Base-by-base conservation (phyloP, 169 alveolate genomes). In the Amoebophrya sp. region DNA sequence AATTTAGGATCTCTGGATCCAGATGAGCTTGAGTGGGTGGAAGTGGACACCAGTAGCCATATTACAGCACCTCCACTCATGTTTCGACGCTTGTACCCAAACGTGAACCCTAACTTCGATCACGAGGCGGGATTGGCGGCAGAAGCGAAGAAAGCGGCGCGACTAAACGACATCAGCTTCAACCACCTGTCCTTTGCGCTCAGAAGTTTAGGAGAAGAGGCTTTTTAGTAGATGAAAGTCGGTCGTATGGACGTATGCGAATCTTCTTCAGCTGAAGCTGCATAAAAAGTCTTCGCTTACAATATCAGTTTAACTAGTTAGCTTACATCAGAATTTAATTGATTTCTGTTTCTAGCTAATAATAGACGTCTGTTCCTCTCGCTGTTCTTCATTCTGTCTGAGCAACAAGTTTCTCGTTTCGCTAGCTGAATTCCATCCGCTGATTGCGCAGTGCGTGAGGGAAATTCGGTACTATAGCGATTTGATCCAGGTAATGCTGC, bases 401-500 rank as follows among this genome's bases (percentile, higher is more conserved):
- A 23, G 76, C 76, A 65, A 65, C 83, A 36, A 26, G 38, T 65
- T 65, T 18, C n/a, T 65, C 39, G n/a, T 26, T 29, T 10, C 18
- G 83, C 18, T 65, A 36, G 26, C 33, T 10, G 33, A 6, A 1
- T 1, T 36, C 39, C 83, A 65, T 36, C 83, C 83, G 26, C 83
- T 65, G 83, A 65, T 65, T 36, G 33, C 2, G 26, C 83, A 65
- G 83, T 65, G 83, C 83, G n/a, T 65, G 38, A 6, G 33, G 38
- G 83, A 65, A 18, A 65, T 65, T 26, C n/a, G 38, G 33, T 65
- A 65, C 33, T 65, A 65, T 26, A 6, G 33, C 33, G 83, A 65
- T 36, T 36, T 65, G 83, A 26, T 65, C 36, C 83, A 65, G 83
- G 83, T 65, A 6, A 65, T 65, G 83, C 83, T 65, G 83, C 83